Conservation (phyloP, 306 rosid genomes). For the Gillenia trifoliata region DNA sequence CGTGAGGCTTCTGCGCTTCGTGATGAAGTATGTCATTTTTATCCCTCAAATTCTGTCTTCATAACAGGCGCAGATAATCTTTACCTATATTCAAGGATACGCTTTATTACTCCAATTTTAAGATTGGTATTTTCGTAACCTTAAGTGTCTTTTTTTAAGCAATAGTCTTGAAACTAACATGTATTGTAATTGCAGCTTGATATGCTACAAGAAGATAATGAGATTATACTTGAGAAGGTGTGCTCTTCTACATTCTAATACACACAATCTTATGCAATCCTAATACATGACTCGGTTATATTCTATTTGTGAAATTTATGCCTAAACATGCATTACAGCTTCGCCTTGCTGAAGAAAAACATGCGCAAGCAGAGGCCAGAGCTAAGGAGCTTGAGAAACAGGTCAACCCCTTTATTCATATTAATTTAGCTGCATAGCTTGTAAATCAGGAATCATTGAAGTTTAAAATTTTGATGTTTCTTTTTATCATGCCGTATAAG, state of each 20-base stretch:
- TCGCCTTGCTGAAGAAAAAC: constrained; percentile 70
- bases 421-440: background rate
- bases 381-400: constrained; percentile 88
- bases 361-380: constrained; percentile 85
- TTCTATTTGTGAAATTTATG: constrained; percentile 16
- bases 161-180: constrained; percentile 28
- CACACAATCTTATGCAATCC: background rate
- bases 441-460: background rate
- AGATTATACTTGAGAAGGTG: constrained; percentile 60
- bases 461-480: background rate
- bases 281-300: background rate
- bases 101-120: constrained; percentile 14
- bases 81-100: constrained; percentile 14
- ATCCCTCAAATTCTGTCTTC: constrained; percentile 20
- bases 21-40: constrained; percentile 66
- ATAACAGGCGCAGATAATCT: background rate
- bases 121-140: constrained; percentile 15
- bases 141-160: constrained; percentile 5
- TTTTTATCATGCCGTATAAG: background rate
- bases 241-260: constrained; percentile 8
- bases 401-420: constrained; percentile 33
- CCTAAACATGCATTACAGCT: constrained; percentile 53
- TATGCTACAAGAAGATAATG: constrained; percentile 90
- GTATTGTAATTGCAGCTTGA: constrained; percentile 70
- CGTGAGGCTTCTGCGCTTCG: constrained; percentile 96